These are phyloP conservation scores for Xylariaceae sp. DNA, from an alignment of 2,329 filamentous ascomycete genomes.

Conservation along the genomic window DNA sequence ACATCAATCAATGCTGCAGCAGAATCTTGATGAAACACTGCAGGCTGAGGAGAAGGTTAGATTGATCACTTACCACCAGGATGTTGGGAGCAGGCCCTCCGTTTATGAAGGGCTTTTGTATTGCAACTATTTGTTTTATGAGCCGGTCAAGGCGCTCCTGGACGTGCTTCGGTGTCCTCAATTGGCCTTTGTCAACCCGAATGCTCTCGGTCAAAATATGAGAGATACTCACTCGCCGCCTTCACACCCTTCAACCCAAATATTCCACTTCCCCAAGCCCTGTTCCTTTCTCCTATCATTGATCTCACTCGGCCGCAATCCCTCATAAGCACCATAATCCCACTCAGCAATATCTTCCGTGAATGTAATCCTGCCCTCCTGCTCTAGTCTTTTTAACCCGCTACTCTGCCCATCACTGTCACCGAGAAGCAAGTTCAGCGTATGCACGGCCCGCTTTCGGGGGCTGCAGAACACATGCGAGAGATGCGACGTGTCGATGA, in stretches of 20 bases:
- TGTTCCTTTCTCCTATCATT: slow-evolving; percentile 32
- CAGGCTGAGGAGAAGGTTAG: background rate
- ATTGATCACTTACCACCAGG: slow-evolving; percentile 34
- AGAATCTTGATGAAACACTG: background rate
- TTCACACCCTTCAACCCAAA: slow-evolving; percentile 31
- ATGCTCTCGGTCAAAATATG: background rate
- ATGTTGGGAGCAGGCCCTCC: slow-evolving; percentile 44
- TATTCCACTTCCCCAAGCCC: slow-evolving; percentile 40
- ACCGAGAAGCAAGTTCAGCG: slow-evolving; percentile 42
- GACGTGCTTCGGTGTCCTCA: slow-evolving; percentile 45
- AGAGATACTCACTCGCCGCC: slow-evolving; percentile 32
- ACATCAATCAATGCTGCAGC: background rate
- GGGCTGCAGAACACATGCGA: slow-evolving; percentile 44
- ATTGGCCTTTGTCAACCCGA: background rate
- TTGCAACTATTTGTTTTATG: slow-evolving; percentile 45
- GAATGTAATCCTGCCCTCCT: slow-evolving; percentile 31
- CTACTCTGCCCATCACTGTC: slow-evolving; percentile 7
- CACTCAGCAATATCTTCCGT: slow-evolving; percentile 46
- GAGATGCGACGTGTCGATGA: slow-evolving; percentile 45
- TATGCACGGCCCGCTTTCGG: slow-evolving; percentile 42
- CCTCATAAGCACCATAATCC: slow-evolving; percentile 50
- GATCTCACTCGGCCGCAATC: slow-evolving; percentile 35
- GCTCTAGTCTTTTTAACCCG: slow-evolving; percentile 9
- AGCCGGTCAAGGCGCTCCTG: slow-evolving; percentile 44
- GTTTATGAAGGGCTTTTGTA: slow-evolving; percentile 38